Evolutionary conservation across 2,329 filamentous ascomycete genomes (phyloP).

Genomic region (Aspergillus sp.): DNA sequence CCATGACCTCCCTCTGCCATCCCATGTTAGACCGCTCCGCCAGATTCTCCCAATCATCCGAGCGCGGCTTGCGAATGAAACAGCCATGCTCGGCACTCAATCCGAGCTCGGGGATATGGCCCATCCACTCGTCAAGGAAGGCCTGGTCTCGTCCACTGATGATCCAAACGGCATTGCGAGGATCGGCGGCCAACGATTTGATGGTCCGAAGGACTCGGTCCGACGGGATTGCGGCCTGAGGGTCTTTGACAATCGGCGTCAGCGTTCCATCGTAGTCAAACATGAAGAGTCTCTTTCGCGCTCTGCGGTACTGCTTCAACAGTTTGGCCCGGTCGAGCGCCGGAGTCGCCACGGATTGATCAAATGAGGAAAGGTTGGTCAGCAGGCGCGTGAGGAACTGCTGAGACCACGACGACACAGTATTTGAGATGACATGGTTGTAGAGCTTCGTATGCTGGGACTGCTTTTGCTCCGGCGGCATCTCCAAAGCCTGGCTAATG

Average conservation of each 20-base stretch:
- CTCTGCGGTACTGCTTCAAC: conserved; percentile 70
- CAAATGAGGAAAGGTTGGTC: conserved; percentile 74
- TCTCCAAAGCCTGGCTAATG: conserved; percentile 77
- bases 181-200: conserved; percentile 74
- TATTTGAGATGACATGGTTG: conserved; percentile 79
- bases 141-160: conserved; percentile 92
- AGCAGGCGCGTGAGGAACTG: conserved; percentile 77
- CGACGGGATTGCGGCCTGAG: conserved; percentile 83
- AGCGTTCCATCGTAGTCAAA: conserved; percentile 98
- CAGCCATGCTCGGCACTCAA: conserved; percentile 96
- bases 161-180: conserved; percentile 91
- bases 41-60: conserved; percentile 80
- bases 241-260: conserved; percentile 91
- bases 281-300: conserved; percentile 86
- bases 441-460: conserved; percentile 74
- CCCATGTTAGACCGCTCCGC: conserved; percentile 85
- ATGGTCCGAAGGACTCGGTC: conserved; percentile 78
- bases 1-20: conserved; percentile 84
- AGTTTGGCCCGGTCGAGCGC: conserved; percentile 73
- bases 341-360: conserved; percentile 74
- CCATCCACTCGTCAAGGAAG: conserved; percentile 86
- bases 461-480: conserved; percentile 65
- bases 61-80: conserved; percentile 81
- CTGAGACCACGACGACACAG: conserved; percentile 81
- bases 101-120: conserved; percentile 85